Evolutionary conservation across 2,329 filamentous ascomycete species (phyloP), one percentile per base, ranked within the genome.

Genomic region (Cladosporium sp.): DNA sequence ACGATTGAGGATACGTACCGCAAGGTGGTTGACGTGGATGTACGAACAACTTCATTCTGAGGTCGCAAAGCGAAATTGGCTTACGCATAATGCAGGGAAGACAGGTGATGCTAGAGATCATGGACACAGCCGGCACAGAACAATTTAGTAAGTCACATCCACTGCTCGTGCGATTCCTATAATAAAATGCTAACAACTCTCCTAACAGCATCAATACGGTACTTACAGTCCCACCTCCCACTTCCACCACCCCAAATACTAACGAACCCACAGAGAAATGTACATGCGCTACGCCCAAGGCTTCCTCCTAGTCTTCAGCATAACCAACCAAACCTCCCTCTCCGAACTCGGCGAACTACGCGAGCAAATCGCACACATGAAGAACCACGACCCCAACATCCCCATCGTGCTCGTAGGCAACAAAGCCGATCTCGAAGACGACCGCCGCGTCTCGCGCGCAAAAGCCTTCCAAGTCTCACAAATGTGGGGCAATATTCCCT

Each of bases 281-380:
- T 94, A 96, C 78, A 95, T 96, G 90, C 94, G 94, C 72, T 90
- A 91, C 39, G 91, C 91, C 58, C 90, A 96, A 76, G 91, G 92
- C 0, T 96, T 96, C 73, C 83, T 96, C 58, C 82, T 96, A 38
- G 92, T 96, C 59, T 96, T 96, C 77, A 93, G 89, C 75, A 96
- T 96, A 70, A 93, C 90, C 17, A 94, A 90, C 62, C 80, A 83
- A 61, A 89, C 89, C 36, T 95, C 90, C n/a, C 81, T 96, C 40
- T 84, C 86, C 66, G 91, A 96, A 74, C 83, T 96, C 30, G 82
- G 85, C 66, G 88, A 89, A 66, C 81, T 96, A 42, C 88, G 90
- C 52, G 90, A 96, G 69, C 90, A 96, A 74, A 95, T 96, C 63
- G 88, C 92, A 61, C 89, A 90, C 61, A 93, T 95, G 76, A 96